phyloP scores from a whole-genome alignment of 805 yeast species.

The Monosporozyma servazzii region DNA sequence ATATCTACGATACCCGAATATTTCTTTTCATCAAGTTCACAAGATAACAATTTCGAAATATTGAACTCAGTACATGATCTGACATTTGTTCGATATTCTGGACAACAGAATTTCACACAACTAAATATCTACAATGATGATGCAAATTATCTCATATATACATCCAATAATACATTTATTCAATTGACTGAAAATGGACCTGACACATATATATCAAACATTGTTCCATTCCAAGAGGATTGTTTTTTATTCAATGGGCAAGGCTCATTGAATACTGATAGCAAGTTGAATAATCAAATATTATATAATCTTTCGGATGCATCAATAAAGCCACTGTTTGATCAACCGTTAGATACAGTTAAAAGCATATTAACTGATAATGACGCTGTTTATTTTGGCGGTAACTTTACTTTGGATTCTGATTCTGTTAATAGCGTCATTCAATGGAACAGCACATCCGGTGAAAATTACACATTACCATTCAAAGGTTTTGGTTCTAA shows the following conservation, averaged over 20 bases:
- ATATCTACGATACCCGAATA: background rate
- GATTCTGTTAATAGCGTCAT: slow-evolving; percentile 41
- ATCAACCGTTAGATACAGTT: slow-evolving; percentile 27
- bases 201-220: slow-evolving; percentile 13
- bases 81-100: slow-evolving; percentile 21
- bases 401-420: slow-evolving; percentile 48
- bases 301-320: slow-evolving; percentile 27
- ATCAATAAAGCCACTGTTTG: slow-evolving; percentile 21
- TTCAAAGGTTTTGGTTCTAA: slow-evolving; percentile 69
- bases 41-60: slow-evolving; percentile 11
- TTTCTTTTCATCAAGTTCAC: background rate
- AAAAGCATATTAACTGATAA: slow-evolving; percentile 41
- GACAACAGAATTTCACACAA: slow-evolving; percentile 28
- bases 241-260: slow-evolving; percentile 30
- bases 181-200: slow-evolving; percentile 11
- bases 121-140: slow-evolving; percentile 2
- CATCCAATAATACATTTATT: slow-evolving; percentile 21
- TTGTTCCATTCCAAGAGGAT: slow-evolving; percentile 26
- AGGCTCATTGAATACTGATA: slow-evolving; percentile 19
- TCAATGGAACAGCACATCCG: slow-evolving; percentile 44
- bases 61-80: slow-evolving; percentile 18
- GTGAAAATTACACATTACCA: slow-evolving; percentile 40
- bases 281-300: slow-evolving; percentile 25
- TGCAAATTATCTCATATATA: slow-evolving; percentile 17
- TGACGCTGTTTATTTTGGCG: slow-evolving; percentile 66